These are phyloP conservation scores for Aspergillus olivimuriae DNA, from an alignment of 495 filamentous ascomycete species.

Conservation along the genomic window DNA sequence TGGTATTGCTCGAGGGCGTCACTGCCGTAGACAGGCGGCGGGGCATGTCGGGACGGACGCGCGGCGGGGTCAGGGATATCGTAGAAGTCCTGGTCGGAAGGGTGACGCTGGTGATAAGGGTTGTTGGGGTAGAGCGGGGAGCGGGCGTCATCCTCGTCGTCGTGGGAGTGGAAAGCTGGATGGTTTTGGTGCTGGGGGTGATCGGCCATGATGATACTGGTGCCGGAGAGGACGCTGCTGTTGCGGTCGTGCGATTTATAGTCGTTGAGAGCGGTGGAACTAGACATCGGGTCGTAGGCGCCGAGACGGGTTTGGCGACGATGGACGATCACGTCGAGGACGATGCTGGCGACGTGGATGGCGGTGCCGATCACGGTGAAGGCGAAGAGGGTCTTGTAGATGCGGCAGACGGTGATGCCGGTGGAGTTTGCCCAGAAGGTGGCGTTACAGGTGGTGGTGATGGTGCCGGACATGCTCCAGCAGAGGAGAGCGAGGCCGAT, in stretches of 20 bases:
- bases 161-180: background rate
- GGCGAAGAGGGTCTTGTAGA: conserved; percentile 62
- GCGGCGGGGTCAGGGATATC: conserved; percentile 5
- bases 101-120: conserved; percentile 2
- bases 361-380: conserved; percentile 49
- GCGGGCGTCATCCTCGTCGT: conserved; percentile 4
- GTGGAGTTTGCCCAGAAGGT: conserved; percentile 50
- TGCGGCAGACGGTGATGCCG: conserved; percentile 53
- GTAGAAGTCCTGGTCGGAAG: conserved; percentile 8
- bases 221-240: conserved; percentile 16
- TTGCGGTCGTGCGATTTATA: conserved; percentile 29
- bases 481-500: conserved; percentile 49
- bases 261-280: conserved; percentile 17
- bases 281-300: conserved; percentile 38
- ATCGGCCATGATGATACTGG: too few relatives aligned
- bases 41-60: background rate
- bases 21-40: conserved; percentile 10
- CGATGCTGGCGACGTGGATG: conserved; percentile 40
- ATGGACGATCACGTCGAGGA: conserved; percentile 45
- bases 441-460: conserved; percentile 50
- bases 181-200: too few relatives aligned
- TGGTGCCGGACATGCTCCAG: conserved; percentile 51
- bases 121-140: conserved; percentile 4
- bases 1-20: conserved; percentile 15
- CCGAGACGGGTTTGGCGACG: conserved; percentile 39